Conservation (phyloP, 306 rosid species). For the Vigna reflexopilosa region DNA sequence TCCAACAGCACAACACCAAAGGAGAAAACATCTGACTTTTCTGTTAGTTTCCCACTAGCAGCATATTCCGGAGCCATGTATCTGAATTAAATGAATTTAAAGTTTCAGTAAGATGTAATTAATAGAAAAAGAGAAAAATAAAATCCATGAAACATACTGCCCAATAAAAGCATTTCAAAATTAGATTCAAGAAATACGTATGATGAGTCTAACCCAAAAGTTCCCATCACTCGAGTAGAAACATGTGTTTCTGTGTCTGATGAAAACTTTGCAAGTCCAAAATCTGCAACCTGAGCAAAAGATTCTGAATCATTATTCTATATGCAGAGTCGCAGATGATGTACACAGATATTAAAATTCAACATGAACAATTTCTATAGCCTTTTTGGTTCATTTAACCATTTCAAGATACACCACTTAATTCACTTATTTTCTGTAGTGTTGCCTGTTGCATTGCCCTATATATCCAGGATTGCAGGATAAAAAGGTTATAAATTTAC, state of each 20-base stretch:
- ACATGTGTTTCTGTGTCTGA: constrained; percentile 67
- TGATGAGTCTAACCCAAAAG: constrained; percentile 62
- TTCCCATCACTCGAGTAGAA: constrained; percentile 77
- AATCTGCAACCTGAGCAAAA: constrained; percentile 65
- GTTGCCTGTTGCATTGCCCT: neutral
- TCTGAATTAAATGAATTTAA: constrained; percentile 49
- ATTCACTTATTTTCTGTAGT: neutral
- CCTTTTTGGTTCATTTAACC: neutral
- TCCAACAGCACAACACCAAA: constrained; percentile 77
- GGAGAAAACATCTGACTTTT: constrained; percentile 73
- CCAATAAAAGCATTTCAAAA: neutral
- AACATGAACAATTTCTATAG: neutral
- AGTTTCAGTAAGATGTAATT: constrained; percentile 19
- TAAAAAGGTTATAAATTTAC: constrained; percentile 37
- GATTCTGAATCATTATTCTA: neutral
- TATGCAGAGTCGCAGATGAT: neutral
- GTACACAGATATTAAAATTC: neutral
- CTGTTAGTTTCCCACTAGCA: constrained; percentile 72
- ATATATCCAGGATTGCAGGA: constrained; percentile 7
- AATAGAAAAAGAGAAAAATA: neutral
- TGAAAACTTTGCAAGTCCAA: constrained; percentile 69
- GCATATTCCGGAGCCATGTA: constrained; percentile 82
- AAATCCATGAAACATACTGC: neutral
- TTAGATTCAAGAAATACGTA: constrained; percentile 18
- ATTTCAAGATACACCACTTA: constrained; percentile 13